These are phyloP conservation scores for Lactifluus rugatus DNA, from an alignment of 768 basidiomycete species.

Conservation along the genomic window DNA sequence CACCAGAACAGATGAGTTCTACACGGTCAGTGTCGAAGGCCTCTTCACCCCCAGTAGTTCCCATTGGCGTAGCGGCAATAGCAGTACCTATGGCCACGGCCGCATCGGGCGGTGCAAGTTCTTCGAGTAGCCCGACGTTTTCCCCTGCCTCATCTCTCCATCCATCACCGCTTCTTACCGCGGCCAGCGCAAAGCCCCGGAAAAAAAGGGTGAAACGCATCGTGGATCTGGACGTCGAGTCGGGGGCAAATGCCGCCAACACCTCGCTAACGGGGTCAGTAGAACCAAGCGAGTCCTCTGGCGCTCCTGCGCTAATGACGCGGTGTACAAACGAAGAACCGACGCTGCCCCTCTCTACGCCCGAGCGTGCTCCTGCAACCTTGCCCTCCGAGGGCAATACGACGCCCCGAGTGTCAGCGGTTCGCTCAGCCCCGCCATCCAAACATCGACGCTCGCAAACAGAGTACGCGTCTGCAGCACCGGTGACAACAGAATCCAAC, in stretches of 20 bases:
- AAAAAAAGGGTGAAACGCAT: conserved; percentile 61
- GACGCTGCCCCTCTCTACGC: background rate
- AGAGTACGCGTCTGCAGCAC: background rate
- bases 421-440: background rate
- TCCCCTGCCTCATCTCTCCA: conserved; percentile 32
- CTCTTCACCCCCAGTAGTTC: conserved; percentile 50
- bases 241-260: conserved; percentile 28
- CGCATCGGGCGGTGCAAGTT: conserved; percentile 11
- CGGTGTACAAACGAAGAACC: conserved; percentile 8
- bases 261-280: conserved; percentile 21
- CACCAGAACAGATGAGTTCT: conserved; percentile 44
- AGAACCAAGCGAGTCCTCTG: background rate
- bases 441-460: conserved; percentile 20
- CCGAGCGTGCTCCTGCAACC: background rate
- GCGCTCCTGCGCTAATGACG: background rate
- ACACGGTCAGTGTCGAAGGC: conserved; percentile 39
- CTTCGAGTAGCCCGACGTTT: conserved; percentile 24
- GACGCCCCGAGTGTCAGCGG: background rate
- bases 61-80: conserved; percentile 35
- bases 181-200: conserved; percentile 37
- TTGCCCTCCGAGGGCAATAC: conserved; percentile 2
- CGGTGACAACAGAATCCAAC: background rate
- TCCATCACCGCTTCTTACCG: conserved; percentile 36
- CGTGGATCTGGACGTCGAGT: conserved; percentile 60
- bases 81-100: background rate